phyloP scores from a whole-genome alignment of 2,329 filamentous ascomycete species.

The Microdochium trichocladiopsis region DNA sequence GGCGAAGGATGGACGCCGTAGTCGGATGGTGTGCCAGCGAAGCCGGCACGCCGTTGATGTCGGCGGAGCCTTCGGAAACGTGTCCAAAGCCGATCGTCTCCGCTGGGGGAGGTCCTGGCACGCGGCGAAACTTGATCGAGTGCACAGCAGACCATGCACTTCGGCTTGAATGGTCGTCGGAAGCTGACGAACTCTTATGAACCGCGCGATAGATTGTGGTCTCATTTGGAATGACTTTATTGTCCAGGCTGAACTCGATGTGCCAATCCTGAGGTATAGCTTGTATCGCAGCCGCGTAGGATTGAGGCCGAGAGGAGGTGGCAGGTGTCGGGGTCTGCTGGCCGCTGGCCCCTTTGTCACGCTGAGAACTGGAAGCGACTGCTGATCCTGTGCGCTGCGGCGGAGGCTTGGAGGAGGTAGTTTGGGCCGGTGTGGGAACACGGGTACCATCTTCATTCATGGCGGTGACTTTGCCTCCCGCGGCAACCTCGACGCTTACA shows the following conservation, averaged over 20 bases:
- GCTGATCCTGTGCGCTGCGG: conserved; percentile 28
- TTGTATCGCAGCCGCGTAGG: conserved; percentile 80
- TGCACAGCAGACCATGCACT: conserved; percentile 89
- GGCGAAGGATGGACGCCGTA: conserved; percentile 77
- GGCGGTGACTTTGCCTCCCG: conserved; percentile 81
- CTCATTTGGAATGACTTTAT: conserved; percentile 77
- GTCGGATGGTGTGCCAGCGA: conserved; percentile 79
- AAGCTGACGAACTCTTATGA: conserved; percentile 49
- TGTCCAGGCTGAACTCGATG: conserved; percentile 87
- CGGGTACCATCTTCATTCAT: conserved; percentile 87
- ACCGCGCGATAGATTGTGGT: conserved; percentile 95
- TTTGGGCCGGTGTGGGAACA: conserved; percentile 73
- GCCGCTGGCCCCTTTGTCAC: conserved; percentile 28
- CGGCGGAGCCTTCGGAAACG: conserved; percentile 37
- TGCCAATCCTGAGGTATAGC: conserved; percentile 89
- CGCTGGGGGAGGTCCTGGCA: conserved; percentile 71
- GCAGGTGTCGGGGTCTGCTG: conserved; percentile 38
- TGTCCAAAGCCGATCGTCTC: conserved; percentile 60
- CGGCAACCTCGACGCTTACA: conserved; percentile 84
- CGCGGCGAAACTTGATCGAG: conserved; percentile 84
- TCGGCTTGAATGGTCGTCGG: conserved; percentile 60
- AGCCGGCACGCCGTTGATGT: conserved; percentile 57
- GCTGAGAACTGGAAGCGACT: conserved; percentile 26
- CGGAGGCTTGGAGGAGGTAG: conserved; percentile 25
- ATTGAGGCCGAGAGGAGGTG: conserved; percentile 59